Percentiles rank a stretch among this genome's conserved stretches.
Evolutionary conservation across 2,329 filamentous ascomycete species (phyloP).

Genomic region (Talaromyces sp.): DNA sequence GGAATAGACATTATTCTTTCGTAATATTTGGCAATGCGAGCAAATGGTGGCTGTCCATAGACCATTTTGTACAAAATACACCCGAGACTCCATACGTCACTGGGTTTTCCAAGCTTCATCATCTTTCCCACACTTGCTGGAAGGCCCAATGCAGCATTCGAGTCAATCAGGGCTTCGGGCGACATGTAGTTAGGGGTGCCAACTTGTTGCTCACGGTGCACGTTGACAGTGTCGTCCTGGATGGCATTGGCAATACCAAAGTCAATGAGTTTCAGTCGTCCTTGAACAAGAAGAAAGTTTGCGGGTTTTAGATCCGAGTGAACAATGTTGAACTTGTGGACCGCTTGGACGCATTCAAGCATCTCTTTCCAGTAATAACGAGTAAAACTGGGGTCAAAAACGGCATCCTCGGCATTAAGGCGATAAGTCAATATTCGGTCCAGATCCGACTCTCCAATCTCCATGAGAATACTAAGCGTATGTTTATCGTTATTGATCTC

Average conservation of each 20-base stretch:
- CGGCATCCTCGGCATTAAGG: slow-evolving; percentile 65
- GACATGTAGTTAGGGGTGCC: slow-evolving; percentile 99
- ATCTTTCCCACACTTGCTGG: slow-evolving; percentile 56
- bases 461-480: slow-evolving; percentile 87
- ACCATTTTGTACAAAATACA: slow-evolving; percentile 98
- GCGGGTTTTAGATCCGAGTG: slow-evolving; percentile 96
- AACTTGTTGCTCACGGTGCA: slow-evolving; percentile 90
- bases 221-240: slow-evolving; percentile 93
- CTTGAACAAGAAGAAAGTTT: slow-evolving; percentile 91
- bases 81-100: slow-evolving; percentile 91
- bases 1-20: slow-evolving; percentile 62
- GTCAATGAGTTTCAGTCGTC: slow-evolving; percentile 90
- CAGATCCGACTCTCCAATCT: slow-evolving; percentile 91
- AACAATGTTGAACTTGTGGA: slow-evolving; percentile 86
- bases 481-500: slow-evolving; percentile 92
- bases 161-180: slow-evolving; percentile 86
- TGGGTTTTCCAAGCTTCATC: slow-evolving; percentile 93
- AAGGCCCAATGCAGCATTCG: slow-evolving; percentile 58
- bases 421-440: slow-evolving; percentile 75
- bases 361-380: slow-evolving; percentile 99
- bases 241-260: slow-evolving; percentile 98
- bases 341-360: slow-evolving; percentile 87
- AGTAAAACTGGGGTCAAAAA: slow-evolving; percentile 82
- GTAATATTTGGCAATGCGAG: slow-evolving; percentile 82
- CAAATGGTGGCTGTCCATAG: slow-evolving; percentile 93